phyloP scores from a whole-genome alignment of 768 basidiomycete genomes.

The Kwoniella heveanensis region DNA sequence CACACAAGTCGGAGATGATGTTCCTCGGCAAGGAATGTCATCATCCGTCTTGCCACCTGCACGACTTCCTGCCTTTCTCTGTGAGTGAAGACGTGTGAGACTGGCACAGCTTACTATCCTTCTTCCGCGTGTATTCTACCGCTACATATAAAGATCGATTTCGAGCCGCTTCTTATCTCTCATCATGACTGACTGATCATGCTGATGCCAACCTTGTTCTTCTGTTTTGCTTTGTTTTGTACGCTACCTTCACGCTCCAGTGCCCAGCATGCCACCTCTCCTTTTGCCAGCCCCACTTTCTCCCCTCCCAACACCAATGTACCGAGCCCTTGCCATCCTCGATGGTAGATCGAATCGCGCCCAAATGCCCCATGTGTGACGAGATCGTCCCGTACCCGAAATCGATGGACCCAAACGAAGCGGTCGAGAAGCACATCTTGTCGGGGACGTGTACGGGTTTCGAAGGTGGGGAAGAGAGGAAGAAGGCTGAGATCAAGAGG shows the following conservation, averaged over 20 bases:
- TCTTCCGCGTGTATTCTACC: no score
- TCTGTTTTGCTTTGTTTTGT: not conserved
- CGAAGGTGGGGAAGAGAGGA: conserved; percentile 44
- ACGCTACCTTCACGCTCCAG: conserved; percentile 30
- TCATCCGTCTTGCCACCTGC: conserved; percentile 52
- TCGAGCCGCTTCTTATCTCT: no score
- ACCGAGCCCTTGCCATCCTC: conserved; percentile 45
- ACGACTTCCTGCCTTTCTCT: conserved; percentile 54
- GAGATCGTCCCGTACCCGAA: conserved; percentile 34
- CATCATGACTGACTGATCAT: no score
- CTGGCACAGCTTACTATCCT: no score
- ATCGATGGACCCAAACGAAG: conserved; percentile 43
- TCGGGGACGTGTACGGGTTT: conserved; percentile 43
- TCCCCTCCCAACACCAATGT: conserved; percentile 50
- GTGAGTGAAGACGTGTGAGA: conserved; percentile 43
- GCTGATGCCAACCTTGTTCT: no score
- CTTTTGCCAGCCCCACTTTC: conserved; percentile 55
- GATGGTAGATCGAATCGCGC: conserved; percentile 51
- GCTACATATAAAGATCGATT: not conserved
- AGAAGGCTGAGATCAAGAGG: conserved; percentile 42
- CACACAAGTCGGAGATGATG: conserved; percentile 43
- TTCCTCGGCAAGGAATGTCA: conserved; percentile 53
- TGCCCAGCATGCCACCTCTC: conserved; percentile 54
- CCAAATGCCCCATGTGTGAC: conserved; percentile 52
- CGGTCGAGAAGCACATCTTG: conserved; percentile 47